Evolutionary conservation across 441 rosid species (phyloP).

Genomic region (Adansonia grandidieri): DNA sequence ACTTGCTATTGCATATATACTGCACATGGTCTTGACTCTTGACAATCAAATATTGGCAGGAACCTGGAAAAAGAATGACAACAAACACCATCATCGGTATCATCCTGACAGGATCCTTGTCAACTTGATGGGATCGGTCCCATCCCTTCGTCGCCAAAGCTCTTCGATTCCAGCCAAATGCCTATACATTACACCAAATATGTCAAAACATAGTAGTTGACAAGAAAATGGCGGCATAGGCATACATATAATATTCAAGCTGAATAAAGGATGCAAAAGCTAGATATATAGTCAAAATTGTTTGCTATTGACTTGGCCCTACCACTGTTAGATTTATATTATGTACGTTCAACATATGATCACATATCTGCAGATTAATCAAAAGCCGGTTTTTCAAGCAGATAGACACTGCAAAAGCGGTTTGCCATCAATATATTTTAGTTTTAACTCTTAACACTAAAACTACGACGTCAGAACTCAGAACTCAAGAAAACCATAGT

Average conservation of each 20-base stretch:
- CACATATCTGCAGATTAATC: background rate
- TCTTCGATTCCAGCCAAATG: constrained; percentile 73
- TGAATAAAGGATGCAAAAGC: no score
- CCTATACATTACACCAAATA: constrained; percentile 38
- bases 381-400: constrained; percentile 2
- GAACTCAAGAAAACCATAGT: background rate
- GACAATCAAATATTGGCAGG: no score
- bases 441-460: background rate
- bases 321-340: constrained; percentile 25
- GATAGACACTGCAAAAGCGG: background rate
- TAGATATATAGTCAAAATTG: constrained; percentile 22
- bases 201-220: constrained; percentile 16
- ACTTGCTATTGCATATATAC: background rate
- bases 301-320: constrained; percentile 27
- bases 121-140: constrained; percentile 57
- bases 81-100: background rate
- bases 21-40: background rate
- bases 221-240: constrained; percentile 13
- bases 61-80: background rate
- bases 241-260: no score
- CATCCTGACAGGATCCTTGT: constrained; percentile 61
- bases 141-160: constrained; percentile 55
- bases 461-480: background rate
- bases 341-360: background rate
- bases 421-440: background rate